Percentiles rank a stretch among this genome's conserved stretches.
Conservation (phyloP, 805 yeast genomes). For the Candida silvicultrix region DNA sequence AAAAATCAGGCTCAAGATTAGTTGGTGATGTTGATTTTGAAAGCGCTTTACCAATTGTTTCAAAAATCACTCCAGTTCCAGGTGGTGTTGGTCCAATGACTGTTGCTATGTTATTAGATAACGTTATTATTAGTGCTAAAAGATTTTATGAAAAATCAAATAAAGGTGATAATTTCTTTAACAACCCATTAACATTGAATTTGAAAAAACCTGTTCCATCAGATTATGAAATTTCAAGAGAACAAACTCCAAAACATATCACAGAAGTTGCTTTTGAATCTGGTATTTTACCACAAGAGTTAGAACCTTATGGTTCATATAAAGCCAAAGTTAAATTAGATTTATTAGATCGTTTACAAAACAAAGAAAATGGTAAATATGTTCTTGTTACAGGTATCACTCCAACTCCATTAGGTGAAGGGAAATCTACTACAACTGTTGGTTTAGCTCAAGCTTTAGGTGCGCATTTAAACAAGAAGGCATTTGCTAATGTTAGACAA, state of each 20-base stretch:
- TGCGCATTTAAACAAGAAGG: conserved; percentile 75
- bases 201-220: conserved; percentile 73
- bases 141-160: conserved; percentile 33
- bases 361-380: conserved; percentile 70
- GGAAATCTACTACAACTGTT: conserved; percentile 93
- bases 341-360: conserved; percentile 59
- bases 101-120: conserved; percentile 88
- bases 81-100: conserved; percentile 99
- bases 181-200: conserved; percentile 51
- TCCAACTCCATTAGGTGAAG: conserved; percentile 98
- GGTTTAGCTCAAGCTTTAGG: conserved; percentile 97
- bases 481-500: conserved; percentile 94
- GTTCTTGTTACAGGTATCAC: conserved; percentile 95
- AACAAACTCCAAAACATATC: conserved; percentile 82
- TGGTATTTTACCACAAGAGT: conserved; percentile 71
- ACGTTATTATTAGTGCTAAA: conserved; percentile 77
- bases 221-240: conserved; percentile 84
- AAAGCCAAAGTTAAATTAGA: conserved; percentile 83
- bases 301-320: conserved; percentile 83
- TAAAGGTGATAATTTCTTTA: conserved; percentile 40
- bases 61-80: conserved; percentile 90
- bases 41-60: conserved; percentile 54
- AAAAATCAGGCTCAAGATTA: conserved; percentile 71
- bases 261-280: conserved; percentile 69
- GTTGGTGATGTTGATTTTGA: conserved; percentile 95